Conservation (phyloP, 2,329 filamentous ascomycete species). For the Rosellinia necatrix region DNA sequence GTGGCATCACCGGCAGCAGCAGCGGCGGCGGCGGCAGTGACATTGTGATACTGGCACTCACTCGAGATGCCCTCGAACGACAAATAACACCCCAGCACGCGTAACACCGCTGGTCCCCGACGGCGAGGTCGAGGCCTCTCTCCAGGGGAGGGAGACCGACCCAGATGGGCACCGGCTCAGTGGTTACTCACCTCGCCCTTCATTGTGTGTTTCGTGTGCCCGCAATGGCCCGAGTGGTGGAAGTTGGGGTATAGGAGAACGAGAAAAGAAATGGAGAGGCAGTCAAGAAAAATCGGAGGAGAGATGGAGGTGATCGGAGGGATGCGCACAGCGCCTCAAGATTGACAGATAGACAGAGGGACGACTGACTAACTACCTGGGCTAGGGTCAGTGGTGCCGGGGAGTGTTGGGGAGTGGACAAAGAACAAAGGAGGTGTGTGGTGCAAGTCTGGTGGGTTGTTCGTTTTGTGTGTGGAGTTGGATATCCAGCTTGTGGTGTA, state of each 20-base stretch:
- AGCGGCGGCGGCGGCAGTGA: too few species aligned
- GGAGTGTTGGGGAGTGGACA: conserved; percentile 23
- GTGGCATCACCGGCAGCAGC: too few species aligned
- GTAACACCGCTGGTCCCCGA: too few species aligned
- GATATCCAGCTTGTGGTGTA: neutral
- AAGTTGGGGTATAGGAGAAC: conserved; percentile 8
- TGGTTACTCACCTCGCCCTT: conserved; percentile 59
- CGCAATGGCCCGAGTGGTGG: conserved; percentile 19
- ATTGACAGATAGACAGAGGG: neutral
- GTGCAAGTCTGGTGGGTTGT: conserved; percentile 24
- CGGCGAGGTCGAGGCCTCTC: too few species aligned
- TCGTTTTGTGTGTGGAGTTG: conserved; percentile 27
- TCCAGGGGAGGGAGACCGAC: conserved; percentile 21
- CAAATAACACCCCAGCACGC: too few species aligned
- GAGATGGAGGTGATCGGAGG: conserved; percentile 9
- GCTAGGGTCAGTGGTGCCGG: too few species aligned
- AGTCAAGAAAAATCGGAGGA: conserved; percentile 15
- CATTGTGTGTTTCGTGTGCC: conserved; percentile 48
- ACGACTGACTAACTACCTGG: neutral
- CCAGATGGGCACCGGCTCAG: neutral
- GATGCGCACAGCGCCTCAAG: conserved; percentile 37
- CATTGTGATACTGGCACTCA: too few species aligned
- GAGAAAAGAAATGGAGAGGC: conserved; percentile 5
- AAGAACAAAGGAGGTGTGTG: conserved; percentile 41
- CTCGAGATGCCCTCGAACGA: too few species aligned